phyloP scores from a whole-genome alignment of 1,284 basidiomycete genomes.

The Ganoderma sinense region DNA sequence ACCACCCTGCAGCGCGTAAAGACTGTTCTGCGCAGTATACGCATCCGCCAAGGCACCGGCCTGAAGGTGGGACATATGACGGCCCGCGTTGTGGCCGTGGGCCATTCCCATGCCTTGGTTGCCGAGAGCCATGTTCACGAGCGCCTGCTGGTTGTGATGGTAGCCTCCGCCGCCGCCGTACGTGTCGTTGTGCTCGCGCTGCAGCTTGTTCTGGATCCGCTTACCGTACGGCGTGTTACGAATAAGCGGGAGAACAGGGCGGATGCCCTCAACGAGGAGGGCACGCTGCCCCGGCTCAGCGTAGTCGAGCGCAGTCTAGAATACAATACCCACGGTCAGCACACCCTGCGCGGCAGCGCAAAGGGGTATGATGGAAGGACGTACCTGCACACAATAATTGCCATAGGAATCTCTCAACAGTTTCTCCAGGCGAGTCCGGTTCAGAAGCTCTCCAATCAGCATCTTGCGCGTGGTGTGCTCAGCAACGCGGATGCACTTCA shows the following conservation, averaged over 20 bases:
- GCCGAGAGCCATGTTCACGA: constrained; percentile 64
- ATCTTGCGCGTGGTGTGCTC: constrained; percentile 94
- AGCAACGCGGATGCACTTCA: constrained; percentile 94
- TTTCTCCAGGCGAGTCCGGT: constrained; percentile 95
- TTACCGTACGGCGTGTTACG: constrained; percentile 98
- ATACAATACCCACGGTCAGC: constrained; percentile 16
- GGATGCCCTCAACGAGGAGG: constrained; percentile 91
- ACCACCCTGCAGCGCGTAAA: constrained; percentile 60
- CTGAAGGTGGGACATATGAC: constrained; percentile 62
- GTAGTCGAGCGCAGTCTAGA: constrained; percentile 92
- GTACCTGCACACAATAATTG: constrained; percentile 91
- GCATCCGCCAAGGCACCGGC: constrained; percentile 70
- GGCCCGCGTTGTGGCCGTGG: constrained; percentile 47
- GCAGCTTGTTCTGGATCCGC: constrained; percentile 96
- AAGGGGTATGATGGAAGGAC: constrained; percentile 31
- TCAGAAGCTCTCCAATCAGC: constrained; percentile 95
- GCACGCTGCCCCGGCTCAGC: constrained; percentile 90
- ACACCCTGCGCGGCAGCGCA: constrained; percentile 13
- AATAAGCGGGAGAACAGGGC: constrained; percentile 95
- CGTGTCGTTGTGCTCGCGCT: constrained; percentile 87
- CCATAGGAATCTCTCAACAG: constrained; percentile 94
- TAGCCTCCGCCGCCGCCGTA: constrained; percentile 55
- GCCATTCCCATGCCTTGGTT: constrained; percentile 61
- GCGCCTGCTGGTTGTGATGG: constrained; percentile 66
- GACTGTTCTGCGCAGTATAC: constrained; percentile 66